Evolutionary conservation across 306 rosid species (phyloP).

Genomic region (Benincasa hispida): DNA sequence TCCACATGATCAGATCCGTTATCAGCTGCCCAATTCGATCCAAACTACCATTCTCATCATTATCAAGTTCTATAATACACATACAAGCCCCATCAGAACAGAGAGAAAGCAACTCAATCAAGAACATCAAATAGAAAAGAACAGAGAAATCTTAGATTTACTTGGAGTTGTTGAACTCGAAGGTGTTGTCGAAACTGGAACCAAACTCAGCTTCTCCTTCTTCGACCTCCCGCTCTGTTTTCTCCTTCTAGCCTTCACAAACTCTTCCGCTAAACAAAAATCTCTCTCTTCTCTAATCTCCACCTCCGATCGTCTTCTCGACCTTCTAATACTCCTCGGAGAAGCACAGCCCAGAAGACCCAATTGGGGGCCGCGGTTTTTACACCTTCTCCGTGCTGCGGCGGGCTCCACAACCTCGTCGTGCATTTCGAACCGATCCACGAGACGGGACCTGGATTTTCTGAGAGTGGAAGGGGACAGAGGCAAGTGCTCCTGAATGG

Average conservation of each 20-base stretch:
- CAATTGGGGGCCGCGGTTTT: slow-evolving; percentile 22
- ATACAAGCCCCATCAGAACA: slow-evolving; percentile 2
- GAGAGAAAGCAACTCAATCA: background rate
- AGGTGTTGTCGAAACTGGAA: slow-evolving; percentile 24
- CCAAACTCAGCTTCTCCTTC: slow-evolving; percentile 54
- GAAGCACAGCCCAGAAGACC: slow-evolving; percentile 43
- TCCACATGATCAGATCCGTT: slow-evolving; percentile 74
- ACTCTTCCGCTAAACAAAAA: slow-evolving; percentile 31
- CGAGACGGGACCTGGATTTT: slow-evolving; percentile 46
- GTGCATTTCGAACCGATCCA: slow-evolving; percentile 35
- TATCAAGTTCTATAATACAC: slow-evolving; percentile 25
- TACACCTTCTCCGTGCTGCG: slow-evolving; percentile 34
- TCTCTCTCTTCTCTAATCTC: slow-evolving; percentile 65
- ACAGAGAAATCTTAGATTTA: slow-evolving; percentile 5
- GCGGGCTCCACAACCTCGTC: slow-evolving; percentile 34
- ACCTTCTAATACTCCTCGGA: slow-evolving; percentile 51
- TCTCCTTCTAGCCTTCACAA: slow-evolving; percentile 41
- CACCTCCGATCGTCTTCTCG: slow-evolving; percentile 40
- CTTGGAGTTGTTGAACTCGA: slow-evolving; percentile 39
- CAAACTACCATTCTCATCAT: slow-evolving; percentile 34
- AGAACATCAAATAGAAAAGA: background rate
- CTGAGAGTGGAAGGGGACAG: slow-evolving; percentile 51
- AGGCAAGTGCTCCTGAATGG: slow-evolving; percentile 41
- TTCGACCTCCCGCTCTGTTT: slow-evolving; percentile 30
- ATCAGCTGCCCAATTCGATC: slow-evolving; percentile 43